Conservation (phyloP, 805 yeast species). For the Candida nitratophila region DNA sequence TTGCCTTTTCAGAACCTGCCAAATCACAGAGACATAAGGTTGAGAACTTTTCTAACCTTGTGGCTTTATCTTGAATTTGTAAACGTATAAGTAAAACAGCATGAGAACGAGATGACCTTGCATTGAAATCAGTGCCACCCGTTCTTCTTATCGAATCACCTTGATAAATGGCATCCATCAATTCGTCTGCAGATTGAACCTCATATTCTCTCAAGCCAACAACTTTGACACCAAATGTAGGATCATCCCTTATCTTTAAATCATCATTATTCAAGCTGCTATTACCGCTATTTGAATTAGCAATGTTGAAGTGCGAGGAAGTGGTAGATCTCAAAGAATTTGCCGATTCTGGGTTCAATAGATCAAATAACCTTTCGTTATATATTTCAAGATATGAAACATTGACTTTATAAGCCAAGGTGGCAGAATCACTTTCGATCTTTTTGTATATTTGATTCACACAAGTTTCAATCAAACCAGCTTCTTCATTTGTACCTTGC, state of each 20-base stretch:
- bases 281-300: neutral
- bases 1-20: conserved; percentile 94
- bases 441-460: conserved; percentile 52
- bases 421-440: conserved; percentile 23
- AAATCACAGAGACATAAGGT: conserved; percentile 85
- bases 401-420: conserved; percentile 36
- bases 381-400: conserved; percentile 82
- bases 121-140: conserved; percentile 83
- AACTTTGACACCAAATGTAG: conserved; percentile 63
- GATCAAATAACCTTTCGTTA: conserved; percentile 80
- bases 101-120: conserved; percentile 85
- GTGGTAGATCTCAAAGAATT: conserved; percentile 9
- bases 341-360: conserved; percentile 39
- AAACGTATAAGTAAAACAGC: conserved; percentile 74
- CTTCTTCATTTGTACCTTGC: conserved; percentile 60
- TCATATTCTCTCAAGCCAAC: conserved; percentile 62
- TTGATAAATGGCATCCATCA: conserved; percentile 47
- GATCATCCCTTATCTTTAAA: conserved; percentile 72
- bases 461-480: conserved; percentile 69
- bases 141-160: conserved; percentile 79
- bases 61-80: conserved; percentile 32
- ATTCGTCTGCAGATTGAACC: conserved; percentile 51
- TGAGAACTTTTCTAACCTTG: conserved; percentile 36
- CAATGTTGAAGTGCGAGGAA: neutral
- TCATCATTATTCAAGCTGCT: conserved; percentile 31